phyloP scores from a whole-genome alignment of 305 asterid genomes.

The Nicotiana rustica region DNA sequence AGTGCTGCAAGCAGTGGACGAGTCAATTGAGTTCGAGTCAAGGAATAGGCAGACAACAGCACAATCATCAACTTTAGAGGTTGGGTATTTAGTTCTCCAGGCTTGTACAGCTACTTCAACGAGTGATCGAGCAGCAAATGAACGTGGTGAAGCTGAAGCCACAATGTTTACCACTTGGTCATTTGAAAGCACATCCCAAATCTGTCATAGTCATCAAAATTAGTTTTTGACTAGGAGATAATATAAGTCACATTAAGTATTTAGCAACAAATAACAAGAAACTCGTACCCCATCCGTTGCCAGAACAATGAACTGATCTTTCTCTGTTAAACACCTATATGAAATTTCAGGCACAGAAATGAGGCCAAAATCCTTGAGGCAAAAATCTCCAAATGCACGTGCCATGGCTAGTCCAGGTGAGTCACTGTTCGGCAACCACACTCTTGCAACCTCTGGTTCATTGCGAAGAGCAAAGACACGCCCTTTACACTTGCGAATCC shows the following conservation, averaged over 20 bases:
- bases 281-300: constrained; percentile 85
- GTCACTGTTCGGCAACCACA: constrained; percentile 78
- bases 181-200: constrained; percentile 90
- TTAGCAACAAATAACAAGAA: not conserved
- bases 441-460: constrained; percentile 88
- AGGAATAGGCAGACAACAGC: constrained; percentile 87
- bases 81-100: constrained; percentile 74
- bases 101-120: constrained; percentile 73
- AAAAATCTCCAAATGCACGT: constrained; percentile 91
- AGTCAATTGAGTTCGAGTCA: constrained; percentile 47
- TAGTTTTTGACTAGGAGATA: not conserved
- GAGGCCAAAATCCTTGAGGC: constrained; percentile 86
- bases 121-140: constrained; percentile 65
- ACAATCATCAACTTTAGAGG: constrained; percentile 84
- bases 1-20: constrained; percentile 38
- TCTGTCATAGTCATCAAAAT: constrained; percentile 44
- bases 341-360: constrained; percentile 85
- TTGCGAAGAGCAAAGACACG: constrained; percentile 86
- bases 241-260: not conserved
- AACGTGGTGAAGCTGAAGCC: constrained; percentile 58
- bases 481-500: constrained; percentile 81
- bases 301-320: constrained; percentile 76
- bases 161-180: constrained; percentile 75
- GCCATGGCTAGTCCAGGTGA: constrained; percentile 97
- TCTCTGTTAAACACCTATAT: constrained; percentile 62